Percentiles rank a stretch among this genome's conserved stretches.
Evolutionary conservation across 2,329 filamentous ascomycete genomes (phyloP).

Genomic region (Botrytis byssoidea): DNA sequence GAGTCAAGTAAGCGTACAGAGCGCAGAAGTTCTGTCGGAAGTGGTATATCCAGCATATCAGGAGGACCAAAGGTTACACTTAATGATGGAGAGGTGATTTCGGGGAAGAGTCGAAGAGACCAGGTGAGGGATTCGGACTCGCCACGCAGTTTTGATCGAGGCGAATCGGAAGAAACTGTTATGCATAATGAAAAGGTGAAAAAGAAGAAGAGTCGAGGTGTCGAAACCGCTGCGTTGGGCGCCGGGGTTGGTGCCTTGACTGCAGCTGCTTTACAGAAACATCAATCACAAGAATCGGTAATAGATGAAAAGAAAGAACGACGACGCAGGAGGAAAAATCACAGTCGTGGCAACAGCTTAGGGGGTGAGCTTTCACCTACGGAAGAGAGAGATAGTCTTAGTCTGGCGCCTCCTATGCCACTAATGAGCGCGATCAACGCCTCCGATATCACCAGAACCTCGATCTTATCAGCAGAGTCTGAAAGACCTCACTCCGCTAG

Average conservation of each 20-base stretch:
- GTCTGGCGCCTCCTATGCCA: constrained; percentile 74
- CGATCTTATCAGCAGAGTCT: constrained; percentile 78
- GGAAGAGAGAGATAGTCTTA: constrained; percentile 52
- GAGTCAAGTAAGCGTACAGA: constrained; percentile 74
- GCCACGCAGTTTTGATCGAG: constrained; percentile 41
- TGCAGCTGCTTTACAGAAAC: constrained; percentile 60
- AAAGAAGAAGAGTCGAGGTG: constrained; percentile 34
- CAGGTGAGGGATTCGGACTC: constrained; percentile 33
- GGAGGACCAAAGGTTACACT: constrained; percentile 58
- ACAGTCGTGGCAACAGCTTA: constrained; percentile 47
- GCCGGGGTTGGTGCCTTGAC: constrained; percentile 56
- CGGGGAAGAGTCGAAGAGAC: constrained; percentile 53
- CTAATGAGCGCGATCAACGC: constrained; percentile 81
- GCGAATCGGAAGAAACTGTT: constrained; percentile 47
- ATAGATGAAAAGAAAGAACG: constrained; percentile 47
- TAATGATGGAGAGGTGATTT: constrained; percentile 56
- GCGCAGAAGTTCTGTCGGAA: constrained; percentile 35
- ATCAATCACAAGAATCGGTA: constrained; percentile 61
- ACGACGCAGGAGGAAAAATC: constrained; percentile 44
- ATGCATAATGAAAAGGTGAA: constrained; percentile 50
- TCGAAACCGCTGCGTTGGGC: constrained; percentile 34
- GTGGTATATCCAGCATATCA: constrained; percentile 54
- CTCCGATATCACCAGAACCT: constrained; percentile 84
- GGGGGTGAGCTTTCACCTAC: constrained; percentile 39
- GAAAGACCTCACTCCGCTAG: constrained; percentile 61